Evolutionary conservation across 768 basidiomycete species (phyloP).

Genomic region (Mycena polygramma): DNA sequence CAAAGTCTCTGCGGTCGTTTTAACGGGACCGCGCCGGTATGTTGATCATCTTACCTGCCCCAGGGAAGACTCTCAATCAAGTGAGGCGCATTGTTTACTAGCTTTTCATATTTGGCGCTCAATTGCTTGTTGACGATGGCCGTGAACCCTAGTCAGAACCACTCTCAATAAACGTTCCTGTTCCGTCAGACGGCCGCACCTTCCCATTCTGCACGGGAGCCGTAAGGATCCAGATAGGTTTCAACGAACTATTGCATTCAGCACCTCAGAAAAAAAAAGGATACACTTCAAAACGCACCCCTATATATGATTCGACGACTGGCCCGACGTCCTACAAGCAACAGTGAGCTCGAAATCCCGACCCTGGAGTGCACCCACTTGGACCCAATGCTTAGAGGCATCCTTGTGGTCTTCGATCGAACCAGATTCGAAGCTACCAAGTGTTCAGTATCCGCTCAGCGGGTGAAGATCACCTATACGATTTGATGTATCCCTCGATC

Average conservation of each 20-base stretch:
- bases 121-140: constrained; percentile 90
- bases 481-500: constrained; percentile 84
- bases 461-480: constrained; percentile 57
- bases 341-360: constrained; percentile 74
- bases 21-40: too few species aligned
- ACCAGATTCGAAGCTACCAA: constrained; percentile 77
- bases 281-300: constrained; percentile 52
- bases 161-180: constrained; percentile 25
- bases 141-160: constrained; percentile 73
- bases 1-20: constrained; percentile 59
- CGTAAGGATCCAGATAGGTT: constrained; percentile 91
- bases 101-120: constrained; percentile 82
- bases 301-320: constrained; percentile 90
- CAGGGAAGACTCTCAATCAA: constrained; percentile 67
- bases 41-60: too few species aligned
- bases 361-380: constrained; percentile 81
- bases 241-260: constrained; percentile 69
- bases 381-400: constrained; percentile 85
- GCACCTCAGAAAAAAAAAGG: not conserved
- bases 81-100: constrained; percentile 83
- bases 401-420: constrained; percentile 85
- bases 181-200: constrained; percentile 53
- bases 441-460: constrained; percentile 3
- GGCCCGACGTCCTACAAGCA: constrained; percentile 92
- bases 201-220: constrained; percentile 95